Percentiles rank a stretch among this genome's conserved stretches.
Conservation (phyloP, 2,329 filamentous ascomycete genomes). For the Pseudocercospora macadamiae region DNA sequence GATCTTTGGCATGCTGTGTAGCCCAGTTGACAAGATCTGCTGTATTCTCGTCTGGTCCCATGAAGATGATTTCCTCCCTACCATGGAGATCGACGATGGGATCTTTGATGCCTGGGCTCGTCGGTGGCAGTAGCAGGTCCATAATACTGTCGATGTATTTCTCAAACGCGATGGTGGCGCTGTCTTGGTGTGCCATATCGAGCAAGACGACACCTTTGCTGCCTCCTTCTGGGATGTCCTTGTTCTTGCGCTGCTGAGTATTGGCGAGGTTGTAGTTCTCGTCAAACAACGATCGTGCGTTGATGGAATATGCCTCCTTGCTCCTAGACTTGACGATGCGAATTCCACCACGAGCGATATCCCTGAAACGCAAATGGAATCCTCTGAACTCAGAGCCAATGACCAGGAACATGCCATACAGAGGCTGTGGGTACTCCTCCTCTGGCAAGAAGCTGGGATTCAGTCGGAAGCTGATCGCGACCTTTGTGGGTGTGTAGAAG, state of each 20-base stretch:
- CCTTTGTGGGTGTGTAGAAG: slow-evolving; percentile 96
- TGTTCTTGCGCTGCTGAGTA: slow-evolving; percentile 99
- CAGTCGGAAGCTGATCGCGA: slow-evolving; percentile 93
- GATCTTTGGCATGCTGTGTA: slow-evolving; percentile 85
- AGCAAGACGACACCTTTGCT: slow-evolving; percentile 97
- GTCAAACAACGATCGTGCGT: slow-evolving; percentile 93
- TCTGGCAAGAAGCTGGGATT: slow-evolving; percentile 86
- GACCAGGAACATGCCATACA: slow-evolving; percentile 98
- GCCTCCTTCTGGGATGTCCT: slow-evolving; percentile 97
- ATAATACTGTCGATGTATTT: slow-evolving; percentile 99
- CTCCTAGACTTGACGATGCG: slow-evolving; percentile 98
- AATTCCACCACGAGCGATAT: slow-evolving; percentile 95
- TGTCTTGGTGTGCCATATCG: slow-evolving; percentile 92
- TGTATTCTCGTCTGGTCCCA: slow-evolving; percentile 99
- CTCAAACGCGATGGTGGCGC: slow-evolving; percentile 88
- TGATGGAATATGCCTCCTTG: slow-evolving; percentile 94
- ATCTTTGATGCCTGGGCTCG: slow-evolving; percentile 97
- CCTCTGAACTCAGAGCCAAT: slow-evolving; percentile 96
- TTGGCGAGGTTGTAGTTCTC: slow-evolving; percentile 99
- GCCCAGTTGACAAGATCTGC: slow-evolving; percentile 97
- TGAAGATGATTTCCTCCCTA: slow-evolving; percentile 95
- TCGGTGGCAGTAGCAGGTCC: slow-evolving; percentile 85
- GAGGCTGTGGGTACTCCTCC: slow-evolving; percentile 87
- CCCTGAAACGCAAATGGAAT: slow-evolving; percentile 96
- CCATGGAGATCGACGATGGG: slow-evolving; percentile 94